These are phyloP conservation scores for Solanum bulbocastanum DNA, from an alignment of 257 asterid species.

Conservation along the genomic window DNA sequence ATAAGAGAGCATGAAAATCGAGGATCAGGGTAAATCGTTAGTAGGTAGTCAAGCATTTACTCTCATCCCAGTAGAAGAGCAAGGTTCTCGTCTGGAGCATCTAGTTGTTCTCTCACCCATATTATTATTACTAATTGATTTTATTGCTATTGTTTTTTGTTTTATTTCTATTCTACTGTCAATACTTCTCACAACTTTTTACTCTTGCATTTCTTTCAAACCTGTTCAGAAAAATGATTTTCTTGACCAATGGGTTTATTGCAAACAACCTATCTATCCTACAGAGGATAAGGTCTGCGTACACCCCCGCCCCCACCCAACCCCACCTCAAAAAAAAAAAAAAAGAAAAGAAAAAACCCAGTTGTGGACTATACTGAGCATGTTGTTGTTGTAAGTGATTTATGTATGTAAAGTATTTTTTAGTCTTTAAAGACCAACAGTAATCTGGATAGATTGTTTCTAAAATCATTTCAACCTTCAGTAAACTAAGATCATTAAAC, in stretches of 20 bases:
- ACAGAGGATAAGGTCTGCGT: not conserved
- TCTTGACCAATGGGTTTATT: not conserved
- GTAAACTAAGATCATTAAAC: not conserved
- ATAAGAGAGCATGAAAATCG: no score
- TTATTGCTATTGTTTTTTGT: not conserved
- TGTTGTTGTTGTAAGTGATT: not conserved
- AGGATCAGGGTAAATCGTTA: no score
- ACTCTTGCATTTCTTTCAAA: not conserved
- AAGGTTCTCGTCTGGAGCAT: not conserved
- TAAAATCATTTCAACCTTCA: not conserved
- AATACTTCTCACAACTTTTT: not conserved
- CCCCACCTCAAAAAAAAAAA: no score
- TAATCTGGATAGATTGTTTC: not conserved
- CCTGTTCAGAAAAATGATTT: not conserved
- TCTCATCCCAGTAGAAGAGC: not conserved
- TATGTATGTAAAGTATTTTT: not conserved
- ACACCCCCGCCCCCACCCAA: not conserved
- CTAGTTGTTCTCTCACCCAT: not conserved
- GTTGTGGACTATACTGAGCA: no score
- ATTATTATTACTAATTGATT: no score
- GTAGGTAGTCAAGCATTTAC: not conserved
- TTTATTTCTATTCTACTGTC: not conserved
- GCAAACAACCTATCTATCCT: not conserved
- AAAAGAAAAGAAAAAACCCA: no score
- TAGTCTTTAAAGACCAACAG: not conserved